These are phyloP conservation scores for Diaporthe humulicola DNA, from an alignment of 2,329 filamentous ascomycete genomes.

Conservation along the genomic window DNA sequence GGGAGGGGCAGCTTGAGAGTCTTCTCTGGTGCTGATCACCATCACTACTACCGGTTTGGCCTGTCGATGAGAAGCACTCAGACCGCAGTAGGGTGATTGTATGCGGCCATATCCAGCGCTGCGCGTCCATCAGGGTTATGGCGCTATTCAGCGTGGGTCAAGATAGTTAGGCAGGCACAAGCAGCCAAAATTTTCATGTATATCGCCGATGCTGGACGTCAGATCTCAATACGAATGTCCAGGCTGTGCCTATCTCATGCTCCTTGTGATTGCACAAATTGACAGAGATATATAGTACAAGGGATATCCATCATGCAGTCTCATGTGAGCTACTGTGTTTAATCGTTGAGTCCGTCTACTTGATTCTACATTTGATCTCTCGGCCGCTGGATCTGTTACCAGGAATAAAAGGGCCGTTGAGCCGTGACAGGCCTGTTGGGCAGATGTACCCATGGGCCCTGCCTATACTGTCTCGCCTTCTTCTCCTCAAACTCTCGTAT, in stretches of 20 bases:
- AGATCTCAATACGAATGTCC: neutral
- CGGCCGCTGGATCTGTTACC: slow-evolving; percentile 69
- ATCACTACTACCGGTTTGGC: neutral
- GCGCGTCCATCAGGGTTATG: neutral
- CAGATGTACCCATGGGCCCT: slow-evolving; percentile 87
- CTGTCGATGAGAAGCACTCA: neutral
- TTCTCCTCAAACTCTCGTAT: slow-evolving; percentile 85
- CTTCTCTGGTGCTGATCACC: neutral
- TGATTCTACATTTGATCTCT: neutral
- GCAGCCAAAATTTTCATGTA: neutral
- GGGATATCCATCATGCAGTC: neutral
- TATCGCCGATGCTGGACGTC: slow-evolving; percentile 26
- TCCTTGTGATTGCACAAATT: neutral
- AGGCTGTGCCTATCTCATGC: neutral
- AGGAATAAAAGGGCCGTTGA: slow-evolving; percentile 91
- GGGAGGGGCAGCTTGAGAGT: slow-evolving; percentile 15
- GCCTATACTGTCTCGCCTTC: slow-evolving; percentile 79
- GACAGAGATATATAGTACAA: neutral
- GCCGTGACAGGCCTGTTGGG: slow-evolving; percentile 87
- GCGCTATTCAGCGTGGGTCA: neutral
- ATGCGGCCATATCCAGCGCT: neutral
- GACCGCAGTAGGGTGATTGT: neutral
- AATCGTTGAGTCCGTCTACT: neutral
- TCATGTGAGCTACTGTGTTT: neutral
- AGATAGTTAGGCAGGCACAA: slow-evolving; percentile 11